These are phyloP conservation scores for Globisporangium parvum DNA, from an alignment of 352 stramenopile species.

Conservation along the genomic window DNA sequence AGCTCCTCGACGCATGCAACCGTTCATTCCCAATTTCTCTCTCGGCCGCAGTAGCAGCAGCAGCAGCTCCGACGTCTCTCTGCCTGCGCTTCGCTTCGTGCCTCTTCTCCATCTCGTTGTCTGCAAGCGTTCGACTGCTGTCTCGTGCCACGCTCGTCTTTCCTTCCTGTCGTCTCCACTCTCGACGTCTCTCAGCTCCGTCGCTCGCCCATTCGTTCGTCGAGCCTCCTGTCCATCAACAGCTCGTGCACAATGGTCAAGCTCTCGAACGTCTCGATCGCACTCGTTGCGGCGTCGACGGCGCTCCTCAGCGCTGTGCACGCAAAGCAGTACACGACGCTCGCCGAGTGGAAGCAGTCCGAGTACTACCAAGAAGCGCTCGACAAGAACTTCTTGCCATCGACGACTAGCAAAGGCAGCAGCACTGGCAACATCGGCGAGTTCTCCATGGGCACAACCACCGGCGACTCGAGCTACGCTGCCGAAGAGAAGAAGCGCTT, in stretches of 20 bases:
- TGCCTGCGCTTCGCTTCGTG: too few species aligned
- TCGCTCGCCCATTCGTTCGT: too few species aligned
- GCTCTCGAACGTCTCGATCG: slow-evolving; percentile 17
- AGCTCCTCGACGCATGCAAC: slow-evolving; percentile 7
- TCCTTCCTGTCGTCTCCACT: too few species aligned
- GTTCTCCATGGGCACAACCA: slow-evolving; percentile 10
- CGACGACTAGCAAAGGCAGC: slow-evolving; percentile 2
- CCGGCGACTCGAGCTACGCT: slow-evolving; percentile 2
- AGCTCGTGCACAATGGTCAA: slow-evolving; percentile 14
- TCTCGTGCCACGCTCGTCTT: too few species aligned
- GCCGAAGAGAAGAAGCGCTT: slow-evolving; percentile 46
- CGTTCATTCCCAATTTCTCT: too few species aligned
- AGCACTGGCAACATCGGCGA: slow-evolving; percentile 7
- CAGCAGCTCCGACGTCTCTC: too few species aligned
- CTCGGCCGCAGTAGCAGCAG: too few species aligned
- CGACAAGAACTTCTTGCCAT: slow-evolving; percentile 19
- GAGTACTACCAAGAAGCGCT: slow-evolving; percentile 28
- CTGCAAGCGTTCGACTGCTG: too few species aligned
- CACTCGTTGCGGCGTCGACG: slow-evolving; percentile 14
- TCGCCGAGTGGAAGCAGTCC: slow-evolving; percentile 30
- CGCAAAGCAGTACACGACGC: slow-evolving; percentile 18
- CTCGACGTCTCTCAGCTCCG: too few species aligned
- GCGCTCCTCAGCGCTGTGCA: slow-evolving; percentile 11
- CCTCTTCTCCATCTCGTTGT: too few species aligned
- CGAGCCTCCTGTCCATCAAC: background rate